A percentile compares a stretch with the other conserved stretches of the same genome.
Conservation (phyloP, 768 basidiomycete species). For the Dioszegia hungarica region DNA sequence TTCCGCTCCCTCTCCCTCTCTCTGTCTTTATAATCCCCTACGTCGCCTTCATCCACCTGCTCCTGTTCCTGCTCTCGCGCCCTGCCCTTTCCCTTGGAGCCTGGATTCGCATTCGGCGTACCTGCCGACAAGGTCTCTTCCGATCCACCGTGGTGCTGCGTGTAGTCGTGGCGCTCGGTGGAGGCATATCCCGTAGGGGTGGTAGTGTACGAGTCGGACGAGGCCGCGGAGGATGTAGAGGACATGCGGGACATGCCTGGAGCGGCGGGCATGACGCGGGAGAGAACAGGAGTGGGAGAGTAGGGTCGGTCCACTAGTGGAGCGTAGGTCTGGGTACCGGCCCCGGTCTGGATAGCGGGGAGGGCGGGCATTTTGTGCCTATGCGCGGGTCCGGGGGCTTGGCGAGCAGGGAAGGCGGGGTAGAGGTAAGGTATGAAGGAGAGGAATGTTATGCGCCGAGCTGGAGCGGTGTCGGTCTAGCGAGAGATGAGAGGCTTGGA, state of each 20-base stretch:
- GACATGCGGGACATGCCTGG: not conserved
- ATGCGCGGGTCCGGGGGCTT: too few relatives aligned
- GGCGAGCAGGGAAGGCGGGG: too few relatives aligned
- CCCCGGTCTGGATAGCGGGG: not conserved
- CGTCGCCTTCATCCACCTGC: constrained; percentile 13
- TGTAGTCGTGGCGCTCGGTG: not conserved
- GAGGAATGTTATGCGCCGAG: too few relatives aligned
- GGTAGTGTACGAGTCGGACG: not conserved
- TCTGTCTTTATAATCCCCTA: constrained; percentile 5
- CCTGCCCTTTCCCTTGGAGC: constrained; percentile 13
- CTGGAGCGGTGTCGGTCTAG: too few relatives aligned
- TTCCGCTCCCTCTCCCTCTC: constrained; percentile 8
- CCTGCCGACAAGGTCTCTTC: constrained; percentile 26
- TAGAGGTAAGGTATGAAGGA: not conserved
- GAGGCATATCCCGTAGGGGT: not conserved
- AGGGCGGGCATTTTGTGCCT: constrained; percentile 24
- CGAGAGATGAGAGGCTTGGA: too few relatives aligned
- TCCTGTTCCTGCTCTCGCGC: not conserved
- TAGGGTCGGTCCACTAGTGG: constrained; percentile 33
- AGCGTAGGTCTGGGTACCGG: constrained; percentile 17
- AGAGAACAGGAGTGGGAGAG: constrained; percentile 13
- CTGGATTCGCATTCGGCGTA: constrained; percentile 6
- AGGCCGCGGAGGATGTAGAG: constrained; percentile 2
- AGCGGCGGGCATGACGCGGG: not conserved
- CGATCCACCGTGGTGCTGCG: constrained; percentile 7